A percentile compares a stretch with the other conserved stretches of the same genome.
Evolutionary conservation across 2,329 filamentous ascomycete species (phyloP).

Genomic region (Cercospora janseana): DNA sequence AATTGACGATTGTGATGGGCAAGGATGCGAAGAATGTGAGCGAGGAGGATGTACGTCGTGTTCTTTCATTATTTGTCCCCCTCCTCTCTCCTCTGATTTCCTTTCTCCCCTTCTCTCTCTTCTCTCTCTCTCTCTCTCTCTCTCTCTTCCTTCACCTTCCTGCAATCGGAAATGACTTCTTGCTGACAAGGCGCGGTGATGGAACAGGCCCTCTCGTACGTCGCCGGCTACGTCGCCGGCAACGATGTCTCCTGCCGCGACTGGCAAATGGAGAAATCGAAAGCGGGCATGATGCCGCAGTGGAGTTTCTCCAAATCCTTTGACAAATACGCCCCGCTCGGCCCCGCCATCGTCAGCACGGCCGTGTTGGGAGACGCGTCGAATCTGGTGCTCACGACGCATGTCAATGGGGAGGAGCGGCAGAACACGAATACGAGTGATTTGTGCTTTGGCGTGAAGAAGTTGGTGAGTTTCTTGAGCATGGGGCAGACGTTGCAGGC

Average conservation of each 20-base stretch:
- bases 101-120: neutral
- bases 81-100: neutral
- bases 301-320: slow-evolving; percentile 62
- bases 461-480: slow-evolving; percentile 37
- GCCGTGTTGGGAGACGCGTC: slow-evolving; percentile 47
- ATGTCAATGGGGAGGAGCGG: slow-evolving; percentile 51
- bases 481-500: slow-evolving; percentile 46
- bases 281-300: slow-evolving; percentile 55
- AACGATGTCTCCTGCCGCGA: slow-evolving; percentile 80
- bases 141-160: too few species aligned
- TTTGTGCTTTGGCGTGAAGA: slow-evolving; percentile 47
- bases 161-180: too few species aligned
- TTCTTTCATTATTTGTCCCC: too few species aligned
- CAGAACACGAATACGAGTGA: slow-evolving; percentile 45
- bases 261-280: slow-evolving; percentile 47
- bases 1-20: slow-evolving; percentile 71
- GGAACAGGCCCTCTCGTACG: slow-evolving; percentile 61
- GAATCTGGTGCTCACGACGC: slow-evolving; percentile 46
- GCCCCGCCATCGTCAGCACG: slow-evolving; percentile 49
- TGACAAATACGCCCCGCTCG: slow-evolving; percentile 56
- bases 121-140: neutral
- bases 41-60: slow-evolving; percentile 47
- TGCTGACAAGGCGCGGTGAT: too few species aligned
- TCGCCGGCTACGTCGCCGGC: slow-evolving; percentile 71
- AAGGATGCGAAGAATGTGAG: slow-evolving; percentile 64